Evolutionary conservation across 2,329 filamentous ascomycete genomes (phyloP).

Genomic region (Fusarium clavum): DNA sequence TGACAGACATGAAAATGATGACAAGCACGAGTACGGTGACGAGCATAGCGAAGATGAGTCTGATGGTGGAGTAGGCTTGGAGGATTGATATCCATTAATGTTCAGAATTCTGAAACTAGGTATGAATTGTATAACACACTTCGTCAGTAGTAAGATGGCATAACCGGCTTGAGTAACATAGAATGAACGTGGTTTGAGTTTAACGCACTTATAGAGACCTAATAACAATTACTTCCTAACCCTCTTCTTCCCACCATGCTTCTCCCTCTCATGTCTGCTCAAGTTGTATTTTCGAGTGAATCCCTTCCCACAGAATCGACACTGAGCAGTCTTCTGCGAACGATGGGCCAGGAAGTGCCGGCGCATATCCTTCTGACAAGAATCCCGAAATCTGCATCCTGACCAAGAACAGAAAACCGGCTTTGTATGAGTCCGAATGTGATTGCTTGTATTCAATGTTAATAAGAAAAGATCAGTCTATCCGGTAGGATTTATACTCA

Average conservation of each 20-base stretch:
- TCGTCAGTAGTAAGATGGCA: background rate
- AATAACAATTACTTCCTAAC: background rate
- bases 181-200: background rate
- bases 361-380: conserved; percentile 32
- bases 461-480: background rate
- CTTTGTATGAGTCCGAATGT: conserved; percentile 34
- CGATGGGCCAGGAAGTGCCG: conserved; percentile 25
- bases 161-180: too few relatives aligned
- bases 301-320: conserved; percentile 4
- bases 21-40: background rate
- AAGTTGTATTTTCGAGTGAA: conserved; percentile 26
- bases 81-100: background rate
- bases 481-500: background rate
- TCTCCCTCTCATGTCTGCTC: conserved; percentile 18
- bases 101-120: background rate
- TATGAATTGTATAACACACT: background rate
- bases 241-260: conserved; percentile 22
- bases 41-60: conserved; percentile 17
- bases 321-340: conserved; percentile 6
- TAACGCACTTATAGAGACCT: background rate
- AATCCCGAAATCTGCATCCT: conserved; percentile 11
- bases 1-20: background rate
- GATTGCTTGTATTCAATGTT: conserved; percentile 25
- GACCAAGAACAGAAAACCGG: conserved; percentile 34
- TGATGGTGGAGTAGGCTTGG: conserved; percentile 24